Percentiles rank a stretch among this genome's conserved stretches.
phyloP scores from a whole-genome alignment of 257 asterid genomes.

The Phtheirospermum japonicum region DNA sequence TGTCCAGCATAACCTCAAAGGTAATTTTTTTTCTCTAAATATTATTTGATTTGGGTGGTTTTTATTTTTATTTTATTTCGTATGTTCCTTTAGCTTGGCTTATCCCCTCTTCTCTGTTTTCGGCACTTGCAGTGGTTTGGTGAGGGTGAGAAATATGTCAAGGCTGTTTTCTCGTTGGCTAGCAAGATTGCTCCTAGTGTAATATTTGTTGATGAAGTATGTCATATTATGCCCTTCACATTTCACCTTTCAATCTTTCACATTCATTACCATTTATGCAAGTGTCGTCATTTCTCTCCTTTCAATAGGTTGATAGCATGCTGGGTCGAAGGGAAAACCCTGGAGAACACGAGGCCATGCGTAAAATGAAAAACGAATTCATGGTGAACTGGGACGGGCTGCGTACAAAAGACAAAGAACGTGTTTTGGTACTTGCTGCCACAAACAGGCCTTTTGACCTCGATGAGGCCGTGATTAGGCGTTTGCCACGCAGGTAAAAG shows the following conservation, averaged over 20 bases:
- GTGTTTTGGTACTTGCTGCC: conserved; percentile 94
- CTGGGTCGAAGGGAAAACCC: conserved; percentile 90
- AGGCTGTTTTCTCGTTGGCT: conserved; percentile 86
- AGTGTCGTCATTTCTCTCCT: conserved; percentile 13
- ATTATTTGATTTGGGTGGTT: conserved; percentile 2
- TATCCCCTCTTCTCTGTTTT: conserved; percentile 18
- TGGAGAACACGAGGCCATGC: conserved; percentile 95
- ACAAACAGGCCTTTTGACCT: conserved; percentile 97
- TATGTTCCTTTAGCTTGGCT: conserved; percentile 20
- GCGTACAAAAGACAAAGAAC: conserved; percentile 85
- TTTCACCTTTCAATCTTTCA: conserved; percentile 5
- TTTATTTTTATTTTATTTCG: not conserved
- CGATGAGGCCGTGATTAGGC: conserved; percentile 90
- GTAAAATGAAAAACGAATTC: conserved; percentile 97
- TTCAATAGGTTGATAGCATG: conserved; percentile 88
- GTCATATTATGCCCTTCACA: conserved; percentile 15
- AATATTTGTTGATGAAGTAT: conserved; percentile 90
- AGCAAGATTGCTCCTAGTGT: conserved; percentile 94
- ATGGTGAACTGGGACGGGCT: conserved; percentile 99
- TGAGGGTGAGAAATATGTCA: conserved; percentile 90
- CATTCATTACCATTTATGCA: not conserved
- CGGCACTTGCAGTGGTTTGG: conserved; percentile 73
- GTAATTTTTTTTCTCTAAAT: conserved; percentile 29
- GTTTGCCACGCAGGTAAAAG: conserved; percentile 83
- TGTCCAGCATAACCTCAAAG: conserved; percentile 95